Percentiles rank a stretch among this genome's conserved stretches.
These are phyloP conservation scores for Platismatia glauca DNA, from an alignment of 495 filamentous ascomycete species.

Conservation along the genomic window DNA sequence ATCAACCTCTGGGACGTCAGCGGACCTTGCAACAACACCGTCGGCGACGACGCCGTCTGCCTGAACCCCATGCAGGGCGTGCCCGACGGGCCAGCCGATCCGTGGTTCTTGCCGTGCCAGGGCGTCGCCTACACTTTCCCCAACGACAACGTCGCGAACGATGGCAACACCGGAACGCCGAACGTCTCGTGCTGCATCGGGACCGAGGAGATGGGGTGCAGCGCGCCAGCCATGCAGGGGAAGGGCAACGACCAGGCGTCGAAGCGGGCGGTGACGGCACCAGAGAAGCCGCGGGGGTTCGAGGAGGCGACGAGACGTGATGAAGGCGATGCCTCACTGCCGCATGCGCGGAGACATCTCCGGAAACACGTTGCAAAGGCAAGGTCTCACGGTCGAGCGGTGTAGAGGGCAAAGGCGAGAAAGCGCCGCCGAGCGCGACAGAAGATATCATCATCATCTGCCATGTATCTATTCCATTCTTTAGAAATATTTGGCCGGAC, in stretches of 20 bases:
- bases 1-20: conserved; percentile 23
- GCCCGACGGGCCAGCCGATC: conserved; percentile 17
- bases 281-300: background rate
- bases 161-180: conserved; percentile 12
- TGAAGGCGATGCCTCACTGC: background rate
- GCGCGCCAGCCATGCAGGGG: conserved; percentile 12
- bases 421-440: background rate
- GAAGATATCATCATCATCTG: conserved; percentile 2
- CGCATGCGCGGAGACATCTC: conserved; percentile 8
- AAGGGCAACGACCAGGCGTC: conserved; percentile 11
- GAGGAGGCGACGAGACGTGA: background rate
- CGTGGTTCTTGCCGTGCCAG: conserved; percentile 24
- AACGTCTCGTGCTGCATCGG: conserved; percentile 27
- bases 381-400: background rate
- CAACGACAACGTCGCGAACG: conserved; percentile 25
- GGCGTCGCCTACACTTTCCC: conserved; percentile 29
- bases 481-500: background rate
- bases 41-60: conserved; percentile 17
- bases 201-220: conserved; percentile 22
- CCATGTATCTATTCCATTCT: background rate
- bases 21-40: conserved; percentile 12
- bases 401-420: background rate
- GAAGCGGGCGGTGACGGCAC: background rate
- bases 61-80: conserved; percentile 19
- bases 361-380: conserved; percentile 3